phyloP scores from a whole-genome alignment of 148 eudicot species.

The Cornus florida region DNA sequence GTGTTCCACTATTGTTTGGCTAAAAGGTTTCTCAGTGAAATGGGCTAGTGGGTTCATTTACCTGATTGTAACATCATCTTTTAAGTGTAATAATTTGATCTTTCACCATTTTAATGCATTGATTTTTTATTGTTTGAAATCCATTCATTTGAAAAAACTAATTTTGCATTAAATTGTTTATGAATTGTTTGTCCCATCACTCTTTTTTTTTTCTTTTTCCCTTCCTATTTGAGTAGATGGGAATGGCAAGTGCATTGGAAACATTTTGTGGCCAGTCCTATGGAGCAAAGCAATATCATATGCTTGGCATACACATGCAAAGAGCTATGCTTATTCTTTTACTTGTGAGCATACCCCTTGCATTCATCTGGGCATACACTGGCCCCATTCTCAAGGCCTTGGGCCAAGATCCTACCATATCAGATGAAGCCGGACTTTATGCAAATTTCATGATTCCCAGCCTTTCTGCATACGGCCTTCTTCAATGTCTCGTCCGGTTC shows the following conservation, averaged over 20 bases:
- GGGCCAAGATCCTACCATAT: slow-evolving; percentile 55
- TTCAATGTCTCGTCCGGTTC: slow-evolving; percentile 62
- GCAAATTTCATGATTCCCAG: slow-evolving; percentile 58
- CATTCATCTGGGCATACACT: slow-evolving; percentile 54
- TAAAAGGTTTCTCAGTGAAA: no score
- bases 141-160: no score
- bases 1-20: no score
- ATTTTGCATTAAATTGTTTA: no score
- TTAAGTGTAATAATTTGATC: no score
- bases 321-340: slow-evolving; percentile 50
- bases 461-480: slow-evolving; percentile 49
- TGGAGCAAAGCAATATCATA: slow-evolving; percentile 64
- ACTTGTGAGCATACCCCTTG: slow-evolving; percentile 51
- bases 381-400: slow-evolving; percentile 42
- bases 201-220: no score
- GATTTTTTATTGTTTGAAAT: no score
- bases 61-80: no score
- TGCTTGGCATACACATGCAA: slow-evolving; percentile 64
- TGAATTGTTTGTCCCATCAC: no score
- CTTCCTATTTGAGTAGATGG: slow-evolving; percentile 25
- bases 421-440: slow-evolving; percentile 47
- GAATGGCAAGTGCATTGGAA: slow-evolving; percentile 69
- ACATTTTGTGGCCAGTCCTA: slow-evolving; percentile 71
- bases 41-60: no score
- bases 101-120: no score